Conservation (phyloP, 305 asterid genomes). For the Rubia peregrina region DNA sequence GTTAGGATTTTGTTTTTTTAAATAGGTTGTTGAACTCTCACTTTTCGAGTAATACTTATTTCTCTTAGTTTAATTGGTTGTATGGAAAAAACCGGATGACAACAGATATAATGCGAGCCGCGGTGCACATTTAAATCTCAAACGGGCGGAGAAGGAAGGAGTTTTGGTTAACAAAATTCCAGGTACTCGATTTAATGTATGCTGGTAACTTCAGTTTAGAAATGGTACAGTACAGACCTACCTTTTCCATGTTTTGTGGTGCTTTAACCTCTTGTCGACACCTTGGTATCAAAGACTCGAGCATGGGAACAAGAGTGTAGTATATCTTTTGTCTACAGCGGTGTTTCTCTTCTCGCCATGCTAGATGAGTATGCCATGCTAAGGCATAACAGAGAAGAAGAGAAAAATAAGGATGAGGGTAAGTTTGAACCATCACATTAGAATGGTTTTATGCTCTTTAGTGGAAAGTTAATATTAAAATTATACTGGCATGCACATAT, state of each 20-base stretch:
- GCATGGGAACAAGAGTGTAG: constrained; percentile 95
- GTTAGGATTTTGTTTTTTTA: background rate
- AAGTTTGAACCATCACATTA: constrained; percentile 16
- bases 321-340: constrained; percentile 73
- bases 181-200: constrained; percentile 39
- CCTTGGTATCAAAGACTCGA: constrained; percentile 78
- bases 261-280: constrained; percentile 76
- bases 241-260: background rate
- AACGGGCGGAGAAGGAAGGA: constrained; percentile 97
- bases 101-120: constrained; percentile 96
- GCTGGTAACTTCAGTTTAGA: background rate
- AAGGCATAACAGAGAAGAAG: constrained; percentile 94
- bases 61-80: background rate
- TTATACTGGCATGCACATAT: background rate
- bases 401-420: constrained; percentile 92
- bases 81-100: constrained; percentile 67
- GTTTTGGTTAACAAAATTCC: constrained; percentile 85
- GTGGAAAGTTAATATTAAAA: background rate
- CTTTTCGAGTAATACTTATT: background rate
- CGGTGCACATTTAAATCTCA: constrained; percentile 95
- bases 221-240: background rate
- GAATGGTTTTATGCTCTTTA: background rate
- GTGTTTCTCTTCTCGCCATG: constrained; percentile 97
- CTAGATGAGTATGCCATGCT: constrained; percentile 96
- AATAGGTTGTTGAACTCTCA: background rate